These are phyloP conservation scores for Domatiomyces catenatus DNA, from an alignment of 2,329 filamentous ascomycete species.

Conservation along the genomic window DNA sequence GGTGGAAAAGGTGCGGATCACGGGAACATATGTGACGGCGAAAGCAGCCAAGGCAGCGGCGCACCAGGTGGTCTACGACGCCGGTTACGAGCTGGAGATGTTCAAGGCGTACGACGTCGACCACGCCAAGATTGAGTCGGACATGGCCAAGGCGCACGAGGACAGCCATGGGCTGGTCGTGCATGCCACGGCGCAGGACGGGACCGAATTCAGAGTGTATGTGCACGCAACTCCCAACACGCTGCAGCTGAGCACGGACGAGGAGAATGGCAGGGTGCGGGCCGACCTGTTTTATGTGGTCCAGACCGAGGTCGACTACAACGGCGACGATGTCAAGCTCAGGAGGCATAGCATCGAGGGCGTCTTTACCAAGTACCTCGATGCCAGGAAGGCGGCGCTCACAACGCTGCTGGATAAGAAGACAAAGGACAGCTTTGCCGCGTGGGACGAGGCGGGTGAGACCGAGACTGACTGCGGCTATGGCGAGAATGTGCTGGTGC, in stretches of 20 bases:
- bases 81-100: constrained; percentile 20
- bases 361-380: constrained; percentile 16
- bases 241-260: constrained; percentile 5
- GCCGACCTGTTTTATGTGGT: constrained; percentile 19
- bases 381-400: constrained; percentile 17
- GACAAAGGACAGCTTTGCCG: constrained; percentile 17
- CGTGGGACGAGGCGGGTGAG: constrained; percentile 18
- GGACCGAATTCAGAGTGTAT: constrained; percentile 18
- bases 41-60: constrained; percentile 17
- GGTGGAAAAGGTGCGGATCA: constrained; percentile 18
- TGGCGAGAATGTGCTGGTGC: constrained; percentile 21
- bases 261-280: constrained; percentile 17
- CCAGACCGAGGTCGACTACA: constrained; percentile 16
- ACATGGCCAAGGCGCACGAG: constrained; percentile 10
- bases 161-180: constrained; percentile 15
- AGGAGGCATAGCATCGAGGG: constrained; percentile 17
- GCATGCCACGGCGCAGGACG: constrained; percentile 16
- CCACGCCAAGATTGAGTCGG: constrained; percentile 7
- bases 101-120: constrained; percentile 16
- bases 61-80: constrained; percentile 19
- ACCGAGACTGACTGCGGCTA: constrained; percentile 19
- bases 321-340: constrained; percentile 12
- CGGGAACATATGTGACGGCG: constrained; percentile 17
- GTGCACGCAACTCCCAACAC: constrained; percentile 17
- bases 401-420: constrained; percentile 13